Evolutionary conservation across 2,329 filamentous ascomycete species (phyloP).

Genomic region (Ceratocystis lukuohia): DNA sequence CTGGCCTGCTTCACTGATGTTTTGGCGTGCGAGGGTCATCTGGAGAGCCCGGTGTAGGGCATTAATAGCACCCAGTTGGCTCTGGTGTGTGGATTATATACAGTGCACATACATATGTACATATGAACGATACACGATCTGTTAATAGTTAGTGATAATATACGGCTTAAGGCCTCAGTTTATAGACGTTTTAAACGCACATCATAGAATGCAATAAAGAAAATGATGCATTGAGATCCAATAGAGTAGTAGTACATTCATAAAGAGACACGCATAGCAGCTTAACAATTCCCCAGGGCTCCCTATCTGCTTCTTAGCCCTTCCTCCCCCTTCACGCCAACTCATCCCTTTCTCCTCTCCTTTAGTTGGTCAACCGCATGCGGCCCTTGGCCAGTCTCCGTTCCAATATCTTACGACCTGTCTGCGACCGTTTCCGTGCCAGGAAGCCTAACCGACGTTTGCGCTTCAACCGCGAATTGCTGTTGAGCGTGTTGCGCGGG

Average conservation of each 20-base stretch:
- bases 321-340: too few relatives aligned
- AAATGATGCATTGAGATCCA: constrained; percentile 10
- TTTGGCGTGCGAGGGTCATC: constrained; percentile 24
- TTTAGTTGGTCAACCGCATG: constrained; percentile 18
- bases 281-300: not conserved
- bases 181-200: not conserved
- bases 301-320: not conserved
- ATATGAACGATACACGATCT: not conserved
- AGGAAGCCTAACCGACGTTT: constrained; percentile 48
- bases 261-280: not conserved
- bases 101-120: not conserved
- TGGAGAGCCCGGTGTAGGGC: constrained; percentile 13
- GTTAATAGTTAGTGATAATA: constrained; percentile 11
- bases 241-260: constrained; percentile 13
- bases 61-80: not conserved
- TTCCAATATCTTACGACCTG: constrained; percentile 39
- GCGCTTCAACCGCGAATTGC: constrained; percentile 41
- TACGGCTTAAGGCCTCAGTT: not conserved
- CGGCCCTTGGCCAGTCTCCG: constrained; percentile 42
- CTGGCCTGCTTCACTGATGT: constrained; percentile 25
- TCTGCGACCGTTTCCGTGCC: constrained; percentile 36
- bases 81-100: not conserved
- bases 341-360: not conserved
- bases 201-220: not conserved
- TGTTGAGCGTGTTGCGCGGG: constrained; percentile 44